A percentile compares a stretch with the other conserved stretches of the same genome.
These are phyloP conservation scores for Cercospora sp. DNA, from an alignment of 2,329 filamentous ascomycete genomes.

Conservation along the genomic window DNA sequence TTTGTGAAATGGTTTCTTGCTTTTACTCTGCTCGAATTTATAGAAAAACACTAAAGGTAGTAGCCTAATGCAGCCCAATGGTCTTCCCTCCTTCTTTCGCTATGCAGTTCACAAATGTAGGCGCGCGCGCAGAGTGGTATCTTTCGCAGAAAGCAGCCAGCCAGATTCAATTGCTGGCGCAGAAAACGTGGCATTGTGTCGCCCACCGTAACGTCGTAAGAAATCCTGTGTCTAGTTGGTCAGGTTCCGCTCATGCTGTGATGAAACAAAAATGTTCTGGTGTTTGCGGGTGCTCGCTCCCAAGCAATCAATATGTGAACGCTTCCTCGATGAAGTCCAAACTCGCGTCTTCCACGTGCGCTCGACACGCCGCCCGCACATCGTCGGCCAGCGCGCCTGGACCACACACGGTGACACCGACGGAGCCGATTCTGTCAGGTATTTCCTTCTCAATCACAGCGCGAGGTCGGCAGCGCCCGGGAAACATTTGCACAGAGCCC, in stretches of 20 bases:
- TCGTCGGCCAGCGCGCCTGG: conserved; percentile 64
- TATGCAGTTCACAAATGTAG: conserved; percentile 5
- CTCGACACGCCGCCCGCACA: conserved; percentile 56
- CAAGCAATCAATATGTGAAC: conserved; percentile 49
- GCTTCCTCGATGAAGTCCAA: conserved; percentile 66
- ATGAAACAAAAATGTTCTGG: background rate
- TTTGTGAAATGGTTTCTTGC: background rate
- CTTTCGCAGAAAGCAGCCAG: conserved; percentile 14
- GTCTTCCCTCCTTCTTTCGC: conserved; percentile 1
- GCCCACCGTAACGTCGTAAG: conserved; percentile 18
- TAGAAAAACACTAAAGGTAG: conserved; percentile 11
- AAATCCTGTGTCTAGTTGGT: background rate
- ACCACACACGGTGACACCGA: conserved; percentile 63
- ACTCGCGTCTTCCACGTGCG: conserved; percentile 52
- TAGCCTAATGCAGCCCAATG: conserved; percentile 1
- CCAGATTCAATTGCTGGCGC: conserved; percentile 7
- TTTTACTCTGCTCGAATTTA: conserved; percentile 1
- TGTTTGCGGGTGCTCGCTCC: background rate
- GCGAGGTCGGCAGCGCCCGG: conserved; percentile 58
- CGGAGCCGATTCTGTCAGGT: conserved; percentile 46
- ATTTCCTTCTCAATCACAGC: conserved; percentile 60
- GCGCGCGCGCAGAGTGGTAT: conserved; percentile 16
- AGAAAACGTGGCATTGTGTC: conserved; percentile 9
- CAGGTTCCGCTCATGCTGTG: conserved; percentile 8
- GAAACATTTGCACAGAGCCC: conserved; percentile 61